Base-by-base conservation (phyloP, 2,329 filamentous ascomycete species). In the Pezicula carpinea region DNA sequence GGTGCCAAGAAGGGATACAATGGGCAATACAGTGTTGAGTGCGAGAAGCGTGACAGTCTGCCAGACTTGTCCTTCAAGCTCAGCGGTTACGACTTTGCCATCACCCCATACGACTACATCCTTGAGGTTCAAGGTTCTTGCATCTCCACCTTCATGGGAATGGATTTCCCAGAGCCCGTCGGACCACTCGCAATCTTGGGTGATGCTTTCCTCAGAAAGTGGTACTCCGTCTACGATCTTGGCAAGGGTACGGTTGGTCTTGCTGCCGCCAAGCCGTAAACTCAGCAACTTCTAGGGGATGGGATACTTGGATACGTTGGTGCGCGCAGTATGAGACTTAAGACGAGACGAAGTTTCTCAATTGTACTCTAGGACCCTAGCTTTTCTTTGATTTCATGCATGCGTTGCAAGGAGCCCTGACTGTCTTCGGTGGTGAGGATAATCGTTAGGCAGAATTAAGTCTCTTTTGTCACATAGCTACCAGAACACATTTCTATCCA, bases 1-100 rank as follows among this genome's bases (percentile, higher is more conserved):
- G 93, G 93, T 55, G 93, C 93, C 58, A 96, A 95, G 83, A 99
- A 97, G 83, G 82, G 87, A 52, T 99, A 85, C 76, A 95, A 92
- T 68, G 93, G 93, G 62, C 93, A 99, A 75, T 99, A 96, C 79
- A 87, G 84, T 13, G 76, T 99, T 52, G 93, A 97, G 57, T 99
- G 93, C 70, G 74, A 76, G 56, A 90, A 87, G 76, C 87, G 89
- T 60, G 79, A 86, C 65, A 78, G 75, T 54, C 85, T 99, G 43
- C 91, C 93, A 56, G 91, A 97, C 63, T 79, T 99, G 59, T 90
- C 85, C 60, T 97, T 99, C 73, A 91, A 80, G 55, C 82, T 99
- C 42, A 83, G 81, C 57, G 93, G 93, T 55, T 82, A 95, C 74
- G 88, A 96, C 76, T 99, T 97, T 77, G 86, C 83, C 66, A 95